Evolutionary conservation across 2,329 filamentous ascomycete genomes (phyloP).

Genomic region (Cordyceps cateniannulata): DNA sequence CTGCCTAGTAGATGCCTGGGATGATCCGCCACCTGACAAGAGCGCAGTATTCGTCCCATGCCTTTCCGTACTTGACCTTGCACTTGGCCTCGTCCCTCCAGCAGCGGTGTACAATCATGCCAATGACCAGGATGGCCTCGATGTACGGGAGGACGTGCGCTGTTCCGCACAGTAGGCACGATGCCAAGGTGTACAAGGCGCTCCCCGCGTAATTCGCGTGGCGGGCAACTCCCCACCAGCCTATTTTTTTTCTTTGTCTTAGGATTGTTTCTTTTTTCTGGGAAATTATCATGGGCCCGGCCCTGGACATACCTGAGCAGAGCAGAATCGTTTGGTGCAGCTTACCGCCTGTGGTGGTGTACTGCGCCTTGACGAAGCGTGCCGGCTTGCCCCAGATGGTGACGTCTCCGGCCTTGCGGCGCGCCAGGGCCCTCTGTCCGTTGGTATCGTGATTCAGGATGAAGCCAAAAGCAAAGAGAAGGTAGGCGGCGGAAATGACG

Average conservation of each 20-base stretch:
- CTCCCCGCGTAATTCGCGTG: not conserved
- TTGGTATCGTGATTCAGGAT: not conserved
- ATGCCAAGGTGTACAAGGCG: not conserved
- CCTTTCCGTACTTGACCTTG: not conserved
- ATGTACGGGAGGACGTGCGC: not conserved
- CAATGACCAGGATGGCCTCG: not conserved
- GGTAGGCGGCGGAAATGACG: not conserved
- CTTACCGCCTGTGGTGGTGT: not conserved
- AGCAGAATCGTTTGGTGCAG: not conserved
- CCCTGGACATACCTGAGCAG: not conserved
- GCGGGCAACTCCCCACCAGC: not conserved
- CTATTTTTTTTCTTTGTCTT: not conserved
- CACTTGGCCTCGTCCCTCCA: not conserved
- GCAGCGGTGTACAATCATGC: not conserved
- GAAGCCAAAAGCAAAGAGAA: not conserved
- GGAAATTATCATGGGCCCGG: not conserved
- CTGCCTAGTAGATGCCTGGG: not conserved
- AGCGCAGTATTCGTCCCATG: not conserved
- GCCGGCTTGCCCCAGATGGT: not conserved
- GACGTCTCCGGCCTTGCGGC: not conserved
- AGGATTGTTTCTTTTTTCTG: not conserved
- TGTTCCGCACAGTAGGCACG: not conserved
- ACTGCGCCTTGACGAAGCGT: not conserved
- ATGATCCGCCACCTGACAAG: not conserved
- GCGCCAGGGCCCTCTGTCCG: not conserved